phyloP scores from a whole-genome alignment of 306 rosid genomes.

The Begonia fuchsioides region DNA sequence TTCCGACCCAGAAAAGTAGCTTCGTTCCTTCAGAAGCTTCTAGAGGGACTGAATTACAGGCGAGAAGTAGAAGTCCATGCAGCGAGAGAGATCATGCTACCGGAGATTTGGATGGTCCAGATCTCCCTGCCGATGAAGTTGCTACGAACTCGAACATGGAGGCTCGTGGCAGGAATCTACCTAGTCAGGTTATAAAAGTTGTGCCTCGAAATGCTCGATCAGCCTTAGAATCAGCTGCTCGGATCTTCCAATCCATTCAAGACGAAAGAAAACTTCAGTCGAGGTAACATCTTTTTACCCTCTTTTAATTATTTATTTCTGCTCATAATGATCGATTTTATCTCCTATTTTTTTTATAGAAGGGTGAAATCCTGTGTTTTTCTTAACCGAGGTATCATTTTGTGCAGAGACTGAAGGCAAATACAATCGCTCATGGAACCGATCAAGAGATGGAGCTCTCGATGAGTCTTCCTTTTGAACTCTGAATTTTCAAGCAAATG shows the following conservation, averaged over 20 bases:
- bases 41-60: constrained; percentile 37
- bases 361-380: no score
- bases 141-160: constrained; percentile 25
- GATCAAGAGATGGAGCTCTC: constrained; percentile 24
- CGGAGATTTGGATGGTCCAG: constrained; percentile 33
- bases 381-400: no score
- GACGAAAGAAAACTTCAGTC: constrained; percentile 50
- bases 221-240: constrained; percentile 77
- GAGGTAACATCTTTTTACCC: neutral
- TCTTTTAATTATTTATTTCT: neutral
- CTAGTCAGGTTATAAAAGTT: constrained; percentile 48
- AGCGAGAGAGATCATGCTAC: constrained; percentile 18
- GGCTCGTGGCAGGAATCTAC: constrained; percentile 24
- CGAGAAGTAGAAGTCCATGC: constrained; percentile 46
- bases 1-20: constrained; percentile 19
- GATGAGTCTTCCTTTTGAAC: no score
- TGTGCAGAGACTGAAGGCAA: no score
- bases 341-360: neutral
- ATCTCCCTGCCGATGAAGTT: neutral
- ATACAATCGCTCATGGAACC: constrained; percentile 23
- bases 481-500: no score
- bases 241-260: constrained; percentile 75
- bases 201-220: constrained; percentile 68
- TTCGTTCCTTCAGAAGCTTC: no score
- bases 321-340: constrained; percentile 14